These are phyloP conservation scores for Tolypocladium sp. DNA, from an alignment of 2,329 filamentous ascomycete genomes.

Conservation along the genomic window DNA sequence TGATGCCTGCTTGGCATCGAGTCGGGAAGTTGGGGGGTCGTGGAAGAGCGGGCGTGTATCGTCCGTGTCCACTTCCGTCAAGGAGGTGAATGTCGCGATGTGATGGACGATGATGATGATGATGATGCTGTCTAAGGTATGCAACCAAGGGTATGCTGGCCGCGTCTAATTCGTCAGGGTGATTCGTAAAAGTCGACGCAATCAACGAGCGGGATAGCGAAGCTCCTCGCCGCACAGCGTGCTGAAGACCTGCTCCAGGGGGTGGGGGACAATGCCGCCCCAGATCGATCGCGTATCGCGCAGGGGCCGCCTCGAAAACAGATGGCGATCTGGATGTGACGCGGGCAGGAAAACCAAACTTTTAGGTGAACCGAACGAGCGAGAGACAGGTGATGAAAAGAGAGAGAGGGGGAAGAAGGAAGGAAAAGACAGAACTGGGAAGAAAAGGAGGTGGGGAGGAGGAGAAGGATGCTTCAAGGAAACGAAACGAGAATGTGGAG, in stretches of 20 bases:
- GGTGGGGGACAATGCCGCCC: background rate
- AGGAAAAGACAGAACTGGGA: conserved; percentile 1
- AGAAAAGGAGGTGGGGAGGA: conserved; percentile 3
- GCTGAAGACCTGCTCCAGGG: conserved; percentile 11
- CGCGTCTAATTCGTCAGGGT: background rate
- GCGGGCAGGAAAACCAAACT: background rate
- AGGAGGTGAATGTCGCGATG: background rate
- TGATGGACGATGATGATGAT: background rate
- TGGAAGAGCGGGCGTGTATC: background rate
- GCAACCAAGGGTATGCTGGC: background rate
- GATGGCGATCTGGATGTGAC: background rate
- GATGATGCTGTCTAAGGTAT: background rate
- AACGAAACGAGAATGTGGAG: conserved; percentile 2
- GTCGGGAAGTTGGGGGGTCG: background rate
- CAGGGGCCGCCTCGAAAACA: background rate
- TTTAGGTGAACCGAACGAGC: background rate
- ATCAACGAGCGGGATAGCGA: background rate
- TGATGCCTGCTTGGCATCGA: conserved; percentile 9
- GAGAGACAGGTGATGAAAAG: conserved; percentile 1
- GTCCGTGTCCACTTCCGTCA: background rate
- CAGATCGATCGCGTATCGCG: background rate
- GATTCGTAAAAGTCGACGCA: background rate
- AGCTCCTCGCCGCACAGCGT: background rate
- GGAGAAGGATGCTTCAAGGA: background rate
- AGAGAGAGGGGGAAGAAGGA: background rate